phyloP scores from a whole-genome alignment of 2,329 filamentous ascomycete genomes.

The Arthrobotrys sphaeroides region DNA sequence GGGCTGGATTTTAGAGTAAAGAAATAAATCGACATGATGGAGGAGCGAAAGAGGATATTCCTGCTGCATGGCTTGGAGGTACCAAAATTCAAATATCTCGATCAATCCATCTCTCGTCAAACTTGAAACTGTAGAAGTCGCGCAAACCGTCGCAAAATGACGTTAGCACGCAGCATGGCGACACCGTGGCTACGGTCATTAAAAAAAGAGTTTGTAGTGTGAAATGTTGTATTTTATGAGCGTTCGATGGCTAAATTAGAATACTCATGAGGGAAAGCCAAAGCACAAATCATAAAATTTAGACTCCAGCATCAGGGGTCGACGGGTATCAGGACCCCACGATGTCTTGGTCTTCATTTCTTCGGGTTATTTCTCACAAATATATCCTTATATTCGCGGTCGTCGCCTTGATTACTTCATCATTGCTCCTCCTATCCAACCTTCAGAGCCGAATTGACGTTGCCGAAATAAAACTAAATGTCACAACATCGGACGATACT shows the following conservation, averaged over 20 bases:
- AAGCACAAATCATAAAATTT: too few species aligned
- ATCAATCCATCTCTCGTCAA: slow-evolving; percentile 21
- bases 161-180: neutral
- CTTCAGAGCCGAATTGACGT: neutral
- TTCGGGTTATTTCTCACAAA: neutral
- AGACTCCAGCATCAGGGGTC: too few species aligned
- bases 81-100: slow-evolving; percentile 11
- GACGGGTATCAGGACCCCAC: too few species aligned
- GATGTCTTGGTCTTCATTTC: slow-evolving; percentile 9
- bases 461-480: neutral
- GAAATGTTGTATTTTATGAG: too few species aligned
- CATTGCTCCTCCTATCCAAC: neutral
- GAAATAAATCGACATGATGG: neutral
- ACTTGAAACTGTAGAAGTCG: neutral
- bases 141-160: neutral
- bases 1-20: neutral
- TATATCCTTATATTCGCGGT: neutral
- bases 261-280: too few species aligned
- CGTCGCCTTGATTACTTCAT: neutral
- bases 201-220: too few species aligned
- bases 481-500: neutral
- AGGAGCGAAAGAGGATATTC: neutral
- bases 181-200: neutral
- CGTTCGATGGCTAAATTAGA: too few species aligned
- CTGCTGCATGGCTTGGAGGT: too few species aligned